phyloP scores from a whole-genome alignment of 805 yeast species.

The Ogataea siamensis region DNA sequence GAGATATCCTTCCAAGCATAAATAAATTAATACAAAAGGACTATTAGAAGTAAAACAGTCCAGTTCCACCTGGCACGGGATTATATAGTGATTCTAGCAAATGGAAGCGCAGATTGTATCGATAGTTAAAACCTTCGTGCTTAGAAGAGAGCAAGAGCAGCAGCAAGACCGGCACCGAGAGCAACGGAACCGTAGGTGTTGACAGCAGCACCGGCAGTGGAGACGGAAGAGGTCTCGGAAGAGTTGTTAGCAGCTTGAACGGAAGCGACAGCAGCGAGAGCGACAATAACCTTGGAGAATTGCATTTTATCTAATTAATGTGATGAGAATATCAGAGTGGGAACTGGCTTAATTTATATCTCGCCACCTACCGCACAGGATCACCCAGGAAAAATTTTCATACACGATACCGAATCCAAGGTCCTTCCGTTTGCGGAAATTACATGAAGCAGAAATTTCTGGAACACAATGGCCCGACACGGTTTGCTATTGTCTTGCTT shows the following conservation, averaged over 20 bases:
- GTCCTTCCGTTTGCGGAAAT: slow-evolving; percentile 5
- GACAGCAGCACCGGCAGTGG: slow-evolving; percentile 42
- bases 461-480: slow-evolving; percentile 5
- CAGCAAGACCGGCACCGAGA: slow-evolving; percentile 82
- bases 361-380: slow-evolving; percentile 7
- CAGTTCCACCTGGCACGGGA: slow-evolving; percentile 11
- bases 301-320: slow-evolving; percentile 47
- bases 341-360: slow-evolving; percentile 12
- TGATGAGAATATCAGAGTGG: slow-evolving; percentile 4
- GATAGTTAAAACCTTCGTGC: slow-evolving; percentile 11
- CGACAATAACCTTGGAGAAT: slow-evolving; percentile 65
- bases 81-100: slow-evolving; percentile 8
- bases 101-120: slow-evolving; percentile 10
- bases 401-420: slow-evolving; percentile 5
- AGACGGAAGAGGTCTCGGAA: slow-evolving; percentile 39
- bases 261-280: slow-evolving; percentile 68
- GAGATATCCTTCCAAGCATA: slow-evolving; percentile 12
- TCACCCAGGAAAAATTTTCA: slow-evolving; percentile 10
- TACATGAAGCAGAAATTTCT: slow-evolving; percentile 5
- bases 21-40: slow-evolving; percentile 21
- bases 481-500: background rate
- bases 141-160: slow-evolving; percentile 58
- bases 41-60: slow-evolving; percentile 9
- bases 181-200: slow-evolving; percentile 63
- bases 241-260: slow-evolving; percentile 61